These are phyloP conservation scores for Termitomyces sp. DNA, from an alignment of 768 basidiomycete species.

Conservation along the genomic window DNA sequence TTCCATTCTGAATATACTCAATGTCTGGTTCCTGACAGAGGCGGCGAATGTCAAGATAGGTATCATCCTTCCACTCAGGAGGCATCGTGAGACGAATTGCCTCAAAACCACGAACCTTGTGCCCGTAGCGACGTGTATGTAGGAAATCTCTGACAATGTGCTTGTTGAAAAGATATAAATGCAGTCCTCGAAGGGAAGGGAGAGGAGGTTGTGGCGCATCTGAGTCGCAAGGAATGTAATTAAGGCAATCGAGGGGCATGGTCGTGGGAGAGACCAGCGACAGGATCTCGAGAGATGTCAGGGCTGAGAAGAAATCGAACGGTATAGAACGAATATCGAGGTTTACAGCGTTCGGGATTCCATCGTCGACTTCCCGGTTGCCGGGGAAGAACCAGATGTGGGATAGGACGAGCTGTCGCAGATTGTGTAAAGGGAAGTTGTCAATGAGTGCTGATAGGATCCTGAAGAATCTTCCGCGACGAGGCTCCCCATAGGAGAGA, in stretches of 20 bases:
- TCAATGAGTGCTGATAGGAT: constrained; percentile 1
- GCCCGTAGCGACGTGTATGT: background rate
- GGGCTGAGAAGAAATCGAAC: constrained; percentile 3
- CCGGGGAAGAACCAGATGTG: constrained; percentile 5
- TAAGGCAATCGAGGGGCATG: constrained; percentile 4
- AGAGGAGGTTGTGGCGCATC: background rate
- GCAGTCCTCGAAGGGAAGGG: background rate
- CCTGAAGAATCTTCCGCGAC: background rate
- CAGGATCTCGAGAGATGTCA: constrained; percentile 7
- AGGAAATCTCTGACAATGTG: constrained; percentile 5
- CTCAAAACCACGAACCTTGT: background rate
- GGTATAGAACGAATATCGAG: background rate
- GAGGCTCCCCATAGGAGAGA: background rate
- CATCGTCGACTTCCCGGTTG: background rate
- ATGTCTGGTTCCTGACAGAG: background rate
- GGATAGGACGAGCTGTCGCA: constrained; percentile 1
- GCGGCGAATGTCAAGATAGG: background rate
- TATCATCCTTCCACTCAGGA: background rate
- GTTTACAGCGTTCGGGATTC: background rate
- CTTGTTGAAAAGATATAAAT: constrained; percentile 3
- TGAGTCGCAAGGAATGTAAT: background rate
- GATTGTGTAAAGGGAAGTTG: background rate
- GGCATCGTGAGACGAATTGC: background rate
- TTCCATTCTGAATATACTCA: background rate
- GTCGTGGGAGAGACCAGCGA: constrained; percentile 4